These are phyloP conservation scores for Edaphochlamys debaryana DNA, from an alignment of 139 green algal species.

Conservation along the genomic window DNA sequence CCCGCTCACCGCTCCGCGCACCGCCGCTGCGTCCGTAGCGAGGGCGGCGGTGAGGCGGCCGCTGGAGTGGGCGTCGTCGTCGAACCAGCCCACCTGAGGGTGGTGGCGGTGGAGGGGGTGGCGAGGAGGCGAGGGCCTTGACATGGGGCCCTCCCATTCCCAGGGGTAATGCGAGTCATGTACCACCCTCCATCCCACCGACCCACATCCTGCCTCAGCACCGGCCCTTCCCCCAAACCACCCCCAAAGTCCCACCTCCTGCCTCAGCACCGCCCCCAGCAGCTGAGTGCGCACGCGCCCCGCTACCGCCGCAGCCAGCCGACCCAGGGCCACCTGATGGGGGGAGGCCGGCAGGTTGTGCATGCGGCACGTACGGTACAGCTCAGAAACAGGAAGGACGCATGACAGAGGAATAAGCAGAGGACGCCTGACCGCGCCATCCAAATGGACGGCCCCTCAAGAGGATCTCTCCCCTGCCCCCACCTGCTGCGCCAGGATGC, in stretches of 20 bases:
- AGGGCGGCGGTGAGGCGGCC: conserved; percentile 69
- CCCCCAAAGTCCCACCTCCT: conserved; percentile 51
- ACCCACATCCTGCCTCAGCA: no score
- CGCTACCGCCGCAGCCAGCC: conserved; percentile 71
- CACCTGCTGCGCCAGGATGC: conserved; percentile 51
- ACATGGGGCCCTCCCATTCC: no score
- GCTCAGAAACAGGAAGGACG: no score
- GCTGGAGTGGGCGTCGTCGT: conserved; percentile 63
- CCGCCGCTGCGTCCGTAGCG: conserved; percentile 65
- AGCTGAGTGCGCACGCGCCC: conserved; percentile 68
- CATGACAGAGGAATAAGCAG: no score
- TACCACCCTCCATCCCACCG: background rate
- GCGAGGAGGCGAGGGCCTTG: background rate
- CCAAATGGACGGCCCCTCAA: no score
- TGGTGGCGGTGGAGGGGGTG: background rate
- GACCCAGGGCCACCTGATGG: conserved; percentile 64
- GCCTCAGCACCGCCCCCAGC: conserved; percentile 68
- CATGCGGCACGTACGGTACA: no score
- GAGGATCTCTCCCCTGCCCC: no score
- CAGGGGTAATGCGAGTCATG: no score
- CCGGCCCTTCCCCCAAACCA: no score
- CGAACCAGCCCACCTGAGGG: conserved; percentile 61
- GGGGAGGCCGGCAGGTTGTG: no score
- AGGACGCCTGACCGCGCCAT: no score
- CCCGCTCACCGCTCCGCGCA: conserved; percentile 65